Conservation (phyloP, 108 stramenopile genomes). For the Nitzschia putrida region DNA sequence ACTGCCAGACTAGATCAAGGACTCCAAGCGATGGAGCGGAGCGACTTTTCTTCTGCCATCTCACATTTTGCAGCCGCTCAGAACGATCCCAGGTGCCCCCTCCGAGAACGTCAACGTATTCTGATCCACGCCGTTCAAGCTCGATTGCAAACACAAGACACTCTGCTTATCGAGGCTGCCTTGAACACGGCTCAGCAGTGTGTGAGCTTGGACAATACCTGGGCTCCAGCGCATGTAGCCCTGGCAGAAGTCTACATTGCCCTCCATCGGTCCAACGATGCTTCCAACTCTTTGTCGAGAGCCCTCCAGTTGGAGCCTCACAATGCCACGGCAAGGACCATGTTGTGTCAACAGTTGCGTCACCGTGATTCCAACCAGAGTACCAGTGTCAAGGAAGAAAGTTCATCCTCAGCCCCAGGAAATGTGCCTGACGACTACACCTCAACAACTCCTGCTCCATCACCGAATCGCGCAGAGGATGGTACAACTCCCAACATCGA, state of each 20-base stretch:
- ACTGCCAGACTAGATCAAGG: slow-evolving; percentile 34
- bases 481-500: no score
- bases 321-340: slow-evolving; percentile 54
- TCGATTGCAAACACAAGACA: slow-evolving; percentile 72
- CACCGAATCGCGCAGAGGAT: no score
- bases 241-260: slow-evolving; percentile 79
- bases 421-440: no score
- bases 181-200: slow-evolving; percentile 66
- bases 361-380: not conserved
- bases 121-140: slow-evolving; percentile 67
- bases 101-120: slow-evolving; percentile 51
- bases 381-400: no score
- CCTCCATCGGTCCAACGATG: slow-evolving; percentile 77
- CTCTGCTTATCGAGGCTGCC: slow-evolving; percentile 52
- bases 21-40: slow-evolving; percentile 18
- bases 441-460: no score
- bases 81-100: slow-evolving; percentile 25
- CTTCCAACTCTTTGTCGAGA: slow-evolving; percentile 71
- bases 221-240: slow-evolving; percentile 81
- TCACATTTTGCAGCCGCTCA: slow-evolving; percentile 31
- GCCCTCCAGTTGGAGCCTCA: slow-evolving; percentile 66
- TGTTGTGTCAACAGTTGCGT: slow-evolving; percentile 69
- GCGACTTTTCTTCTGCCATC: slow-evolving; percentile 37
- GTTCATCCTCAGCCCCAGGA: no score
- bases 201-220: slow-evolving; percentile 62